Percentiles rank a stretch among this genome's conserved stretches.
phyloP scores from a whole-genome alignment of 768 basidiomycete genomes.

The Saitozyma podzolica region DNA sequence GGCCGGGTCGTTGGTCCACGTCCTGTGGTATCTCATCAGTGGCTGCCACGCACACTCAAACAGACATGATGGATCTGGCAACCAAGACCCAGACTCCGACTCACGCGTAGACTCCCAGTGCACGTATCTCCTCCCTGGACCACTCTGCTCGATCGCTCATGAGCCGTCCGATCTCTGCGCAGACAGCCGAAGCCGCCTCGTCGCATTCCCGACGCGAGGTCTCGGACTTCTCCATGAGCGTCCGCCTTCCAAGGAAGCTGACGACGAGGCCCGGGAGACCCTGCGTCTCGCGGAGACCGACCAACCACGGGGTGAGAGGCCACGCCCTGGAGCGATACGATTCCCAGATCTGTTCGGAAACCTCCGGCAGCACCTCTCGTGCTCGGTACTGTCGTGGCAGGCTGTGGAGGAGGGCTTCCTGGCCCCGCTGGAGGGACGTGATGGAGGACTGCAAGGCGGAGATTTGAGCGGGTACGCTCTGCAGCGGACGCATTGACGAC shows the following conservation, averaged over 20 bases:
- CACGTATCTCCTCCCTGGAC: slow-evolving; percentile 40
- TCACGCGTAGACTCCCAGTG: slow-evolving; percentile 41
- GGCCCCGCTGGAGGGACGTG: slow-evolving; percentile 9
- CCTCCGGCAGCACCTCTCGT: slow-evolving; percentile 10
- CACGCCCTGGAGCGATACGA: slow-evolving; percentile 40
- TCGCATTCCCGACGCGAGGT: slow-evolving; percentile 25
- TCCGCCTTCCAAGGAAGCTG: slow-evolving; percentile 30
- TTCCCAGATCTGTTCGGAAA: slow-evolving; percentile 32
- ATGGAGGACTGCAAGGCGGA: slow-evolving; percentile 15
- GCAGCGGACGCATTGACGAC: slow-evolving; percentile 16
- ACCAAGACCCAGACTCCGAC: slow-evolving; percentile 1
- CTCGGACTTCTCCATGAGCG: slow-evolving; percentile 28
- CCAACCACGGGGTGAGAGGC: slow-evolving; percentile 47
- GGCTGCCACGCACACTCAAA: not conserved
- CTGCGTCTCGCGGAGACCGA: slow-evolving; percentile 37
- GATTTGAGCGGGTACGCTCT: slow-evolving; percentile 18
- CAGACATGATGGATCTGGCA: not conserved
- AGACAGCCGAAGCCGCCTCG: slow-evolving; percentile 16
- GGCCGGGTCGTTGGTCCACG: slow-evolving; percentile 36
- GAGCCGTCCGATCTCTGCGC: slow-evolving; percentile 28
- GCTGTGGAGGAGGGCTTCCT: slow-evolving; percentile 10
- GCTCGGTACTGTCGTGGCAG: slow-evolving; percentile 1
- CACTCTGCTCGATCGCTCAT: slow-evolving; percentile 21
- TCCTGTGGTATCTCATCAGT: slow-evolving; percentile 20
- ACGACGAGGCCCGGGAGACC: slow-evolving; percentile 41